Conservation (phyloP, 768 basidiomycete species). For the Tulasnella sp. region DNA sequence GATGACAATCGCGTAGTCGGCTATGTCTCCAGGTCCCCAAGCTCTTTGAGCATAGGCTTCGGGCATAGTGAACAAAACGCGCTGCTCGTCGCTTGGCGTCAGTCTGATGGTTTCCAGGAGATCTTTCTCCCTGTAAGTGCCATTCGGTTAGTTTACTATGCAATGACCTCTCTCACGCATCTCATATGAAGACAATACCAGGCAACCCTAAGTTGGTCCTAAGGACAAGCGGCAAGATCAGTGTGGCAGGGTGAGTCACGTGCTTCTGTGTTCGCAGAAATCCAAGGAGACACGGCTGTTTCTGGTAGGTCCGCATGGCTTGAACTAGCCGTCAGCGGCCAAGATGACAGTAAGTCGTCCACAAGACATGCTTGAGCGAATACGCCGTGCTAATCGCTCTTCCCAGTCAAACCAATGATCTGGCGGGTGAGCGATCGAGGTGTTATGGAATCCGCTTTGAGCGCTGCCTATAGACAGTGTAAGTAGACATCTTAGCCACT, state of each 20-base stretch:
- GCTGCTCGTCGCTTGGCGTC: slow-evolving; percentile 2
- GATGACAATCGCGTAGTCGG: not conserved
- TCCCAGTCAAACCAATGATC: not conserved
- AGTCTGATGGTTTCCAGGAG: slow-evolving; percentile 1
- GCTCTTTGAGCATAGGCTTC: not conserved
- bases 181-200: not conserved
- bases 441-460: not conserved
- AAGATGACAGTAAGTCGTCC: not conserved
- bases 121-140: not conserved
- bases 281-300: not conserved
- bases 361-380: not conserved
- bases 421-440: slow-evolving; percentile 3
- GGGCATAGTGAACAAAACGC: not conserved
- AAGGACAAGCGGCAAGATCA: not conserved
- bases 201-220: not conserved
- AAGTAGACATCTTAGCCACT: not conserved
- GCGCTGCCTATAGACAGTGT: slow-evolving; percentile 8
- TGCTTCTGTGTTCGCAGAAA: not conserved
- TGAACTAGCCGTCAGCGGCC: not conserved
- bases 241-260: not conserved
- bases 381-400: not conserved
- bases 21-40: not conserved
- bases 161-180: not conserved
- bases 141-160: not conserved
- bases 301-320: not conserved